These are phyloP conservation scores for Zanthoxylum bungeanum DNA, from an alignment of 345 rosid genomes.

Conservation along the genomic window DNA sequence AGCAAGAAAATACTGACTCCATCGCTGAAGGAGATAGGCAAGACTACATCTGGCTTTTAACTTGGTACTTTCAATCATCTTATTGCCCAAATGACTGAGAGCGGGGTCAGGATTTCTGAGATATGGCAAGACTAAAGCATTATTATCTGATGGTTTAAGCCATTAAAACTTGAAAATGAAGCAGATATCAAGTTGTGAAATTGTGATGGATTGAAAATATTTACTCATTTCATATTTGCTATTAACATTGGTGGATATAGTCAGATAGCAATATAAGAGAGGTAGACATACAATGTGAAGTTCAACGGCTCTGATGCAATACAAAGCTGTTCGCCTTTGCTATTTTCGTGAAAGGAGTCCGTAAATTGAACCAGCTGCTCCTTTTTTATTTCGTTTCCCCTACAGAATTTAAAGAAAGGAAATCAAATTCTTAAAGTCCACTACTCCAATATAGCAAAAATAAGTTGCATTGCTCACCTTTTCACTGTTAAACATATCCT, in stretches of 20 bases:
- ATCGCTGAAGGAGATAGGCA: not conserved
- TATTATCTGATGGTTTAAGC: not conserved
- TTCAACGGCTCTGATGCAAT: not conserved
- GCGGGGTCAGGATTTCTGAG: not conserved
- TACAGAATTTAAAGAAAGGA: slow-evolving; percentile 23
- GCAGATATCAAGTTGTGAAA: not conserved
- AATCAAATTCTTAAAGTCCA: not conserved
- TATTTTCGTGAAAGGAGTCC: slow-evolving; percentile 45
- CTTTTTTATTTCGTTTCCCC: slow-evolving; percentile 70
- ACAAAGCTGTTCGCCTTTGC: slow-evolving; percentile 17
- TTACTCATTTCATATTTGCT: not conserved
- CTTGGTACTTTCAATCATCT: not conserved
- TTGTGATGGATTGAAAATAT: not conserved
- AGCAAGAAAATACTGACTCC: not conserved
- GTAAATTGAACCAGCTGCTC: slow-evolving; percentile 49
- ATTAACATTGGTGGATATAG: no score
- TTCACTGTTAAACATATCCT: slow-evolving; percentile 70
- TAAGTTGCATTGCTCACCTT: slow-evolving; percentile 40
- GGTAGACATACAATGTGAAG: not conserved
- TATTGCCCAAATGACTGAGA: not conserved
- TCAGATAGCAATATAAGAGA: not conserved
- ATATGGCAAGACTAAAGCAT: not conserved
- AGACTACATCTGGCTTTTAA: not conserved
- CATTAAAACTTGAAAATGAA: not conserved
- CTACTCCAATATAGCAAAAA: slow-evolving; percentile 5